Evolutionary conservation across 805 yeast genomes (phyloP).

Genomic region (Metschnikowia cubensis): DNA sequence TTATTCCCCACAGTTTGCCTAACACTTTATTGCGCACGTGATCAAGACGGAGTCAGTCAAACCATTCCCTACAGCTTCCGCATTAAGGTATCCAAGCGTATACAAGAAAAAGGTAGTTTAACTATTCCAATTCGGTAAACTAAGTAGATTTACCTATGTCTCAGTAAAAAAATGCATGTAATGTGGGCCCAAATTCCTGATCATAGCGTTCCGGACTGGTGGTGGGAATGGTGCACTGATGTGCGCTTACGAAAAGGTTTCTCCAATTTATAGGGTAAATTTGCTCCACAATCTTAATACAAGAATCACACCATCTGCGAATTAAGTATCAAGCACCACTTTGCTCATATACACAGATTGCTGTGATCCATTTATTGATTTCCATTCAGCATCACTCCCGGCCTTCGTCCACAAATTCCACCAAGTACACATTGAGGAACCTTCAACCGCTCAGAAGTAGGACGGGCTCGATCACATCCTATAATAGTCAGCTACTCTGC

Average conservation of each 20-base stretch:
- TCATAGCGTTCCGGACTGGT: background rate
- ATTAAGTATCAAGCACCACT: constrained; percentile 6
- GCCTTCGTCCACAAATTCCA: constrained; percentile 4
- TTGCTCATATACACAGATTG: background rate
- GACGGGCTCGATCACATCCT: background rate
- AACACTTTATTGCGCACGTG: constrained; percentile 8
- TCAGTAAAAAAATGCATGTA: background rate
- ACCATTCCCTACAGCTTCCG: background rate
- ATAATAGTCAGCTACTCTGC: background rate
- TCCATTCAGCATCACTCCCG: constrained; percentile 1
- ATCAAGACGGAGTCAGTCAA: constrained; percentile 8
- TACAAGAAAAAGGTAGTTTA: background rate
- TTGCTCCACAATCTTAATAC: constrained; percentile 7
- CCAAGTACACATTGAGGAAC: constrained; percentile 6
- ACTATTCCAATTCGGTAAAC: too few species aligned
- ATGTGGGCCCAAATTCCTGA: background rate
- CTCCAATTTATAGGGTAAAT: constrained; percentile 10
- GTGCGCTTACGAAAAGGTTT: constrained; percentile 15
- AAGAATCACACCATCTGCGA: constrained; percentile 10
- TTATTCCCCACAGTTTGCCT: constrained; percentile 13
- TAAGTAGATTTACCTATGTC: too few species aligned
- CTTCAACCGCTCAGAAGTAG: background rate
- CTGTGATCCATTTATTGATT: background rate
- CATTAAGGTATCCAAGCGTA: background rate
- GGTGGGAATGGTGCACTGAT: constrained; percentile 13